Conservation (phyloP, 106 monocot genomes). For the Agapanthus africanus region DNA sequence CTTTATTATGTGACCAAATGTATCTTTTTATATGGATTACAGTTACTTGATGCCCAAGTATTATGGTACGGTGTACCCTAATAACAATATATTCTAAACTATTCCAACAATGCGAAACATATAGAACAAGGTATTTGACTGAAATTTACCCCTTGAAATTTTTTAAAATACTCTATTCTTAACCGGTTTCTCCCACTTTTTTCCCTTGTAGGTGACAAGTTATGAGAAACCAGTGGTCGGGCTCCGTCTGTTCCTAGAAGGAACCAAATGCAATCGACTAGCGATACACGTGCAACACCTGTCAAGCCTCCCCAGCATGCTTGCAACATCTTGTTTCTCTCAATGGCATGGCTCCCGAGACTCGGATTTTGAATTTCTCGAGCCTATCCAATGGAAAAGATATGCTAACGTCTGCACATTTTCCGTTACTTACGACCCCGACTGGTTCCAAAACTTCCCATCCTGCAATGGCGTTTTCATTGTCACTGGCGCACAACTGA, state of each 20-base stretch:
- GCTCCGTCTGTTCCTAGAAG: constrained; percentile 80
- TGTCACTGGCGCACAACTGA: constrained; percentile 79
- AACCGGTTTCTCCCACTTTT: too few relatives aligned
- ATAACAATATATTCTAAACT: too few relatives aligned
- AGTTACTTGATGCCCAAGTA: too few relatives aligned
- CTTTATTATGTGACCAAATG: too few relatives aligned
- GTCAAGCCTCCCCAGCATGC: constrained; percentile 73
- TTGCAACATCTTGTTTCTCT: constrained; percentile 30
- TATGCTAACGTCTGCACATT: constrained; percentile 65
- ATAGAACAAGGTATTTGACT: too few relatives aligned
- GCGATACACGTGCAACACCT: constrained; percentile 89
- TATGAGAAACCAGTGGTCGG: constrained; percentile 59
- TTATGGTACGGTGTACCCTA: too few relatives aligned
- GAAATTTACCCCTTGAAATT: too few relatives aligned
- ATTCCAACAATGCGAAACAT: too few relatives aligned
- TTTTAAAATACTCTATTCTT: too few relatives aligned
- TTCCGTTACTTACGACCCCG: constrained; percentile 52
- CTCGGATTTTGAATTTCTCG: constrained; percentile 36
- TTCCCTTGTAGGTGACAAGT: constrained; percentile 73
- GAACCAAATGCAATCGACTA: constrained; percentile 72
- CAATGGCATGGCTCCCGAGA: constrained; percentile 74
- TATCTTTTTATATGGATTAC: too few relatives aligned
- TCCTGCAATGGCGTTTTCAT: constrained; percentile 46
- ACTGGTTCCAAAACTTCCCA: constrained; percentile 48
- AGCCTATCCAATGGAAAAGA: constrained; percentile 71